Conservation (phyloP, 2,329 filamentous ascomycete species). For the Aspergillus nomiae region DNA sequence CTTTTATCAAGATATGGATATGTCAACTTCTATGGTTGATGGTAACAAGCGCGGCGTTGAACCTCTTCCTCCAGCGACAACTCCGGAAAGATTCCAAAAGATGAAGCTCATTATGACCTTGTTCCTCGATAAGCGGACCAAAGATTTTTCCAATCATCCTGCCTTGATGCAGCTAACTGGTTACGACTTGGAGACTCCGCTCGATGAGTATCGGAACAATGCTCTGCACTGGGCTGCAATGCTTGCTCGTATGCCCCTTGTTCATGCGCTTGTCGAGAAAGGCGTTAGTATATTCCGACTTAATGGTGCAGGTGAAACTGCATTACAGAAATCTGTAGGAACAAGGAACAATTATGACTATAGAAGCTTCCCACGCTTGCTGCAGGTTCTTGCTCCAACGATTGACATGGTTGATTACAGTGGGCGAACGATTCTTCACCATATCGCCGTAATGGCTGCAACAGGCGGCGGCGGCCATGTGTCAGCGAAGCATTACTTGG, state of each 20-base stretch:
- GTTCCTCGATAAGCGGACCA: constrained; percentile 72
- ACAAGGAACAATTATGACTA: constrained; percentile 95
- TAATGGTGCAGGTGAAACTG: constrained; percentile 87
- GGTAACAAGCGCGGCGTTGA: constrained; percentile 39
- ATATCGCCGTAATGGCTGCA: constrained; percentile 93
- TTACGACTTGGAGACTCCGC: constrained; percentile 84
- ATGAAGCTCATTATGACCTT: constrained; percentile 79
- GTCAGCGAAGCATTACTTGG: constrained; percentile 86
- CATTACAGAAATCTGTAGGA: constrained; percentile 86
- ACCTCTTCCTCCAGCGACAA: constrained; percentile 54
- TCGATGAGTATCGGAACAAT: constrained; percentile 82
- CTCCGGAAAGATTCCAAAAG: constrained; percentile 73
- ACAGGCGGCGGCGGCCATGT: constrained; percentile 91
- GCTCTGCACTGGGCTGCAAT: constrained; percentile 97
- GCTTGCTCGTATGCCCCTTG: constrained; percentile 77
- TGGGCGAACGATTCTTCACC: constrained; percentile 88
- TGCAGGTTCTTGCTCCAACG: constrained; percentile 84
- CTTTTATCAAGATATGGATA: constrained; percentile 47
- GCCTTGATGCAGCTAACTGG: constrained; percentile 75
- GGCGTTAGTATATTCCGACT: constrained; percentile 87
- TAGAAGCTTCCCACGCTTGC: constrained; percentile 82
- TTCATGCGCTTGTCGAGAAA: constrained; percentile 77
- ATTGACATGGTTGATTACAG: constrained; percentile 89
- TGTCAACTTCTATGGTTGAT: constrained; percentile 31
- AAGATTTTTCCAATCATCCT: constrained; percentile 73